Base-by-base conservation (phyloP, 2,329 filamentous ascomycete genomes). In the Paramyrothecium roridum region DNA sequence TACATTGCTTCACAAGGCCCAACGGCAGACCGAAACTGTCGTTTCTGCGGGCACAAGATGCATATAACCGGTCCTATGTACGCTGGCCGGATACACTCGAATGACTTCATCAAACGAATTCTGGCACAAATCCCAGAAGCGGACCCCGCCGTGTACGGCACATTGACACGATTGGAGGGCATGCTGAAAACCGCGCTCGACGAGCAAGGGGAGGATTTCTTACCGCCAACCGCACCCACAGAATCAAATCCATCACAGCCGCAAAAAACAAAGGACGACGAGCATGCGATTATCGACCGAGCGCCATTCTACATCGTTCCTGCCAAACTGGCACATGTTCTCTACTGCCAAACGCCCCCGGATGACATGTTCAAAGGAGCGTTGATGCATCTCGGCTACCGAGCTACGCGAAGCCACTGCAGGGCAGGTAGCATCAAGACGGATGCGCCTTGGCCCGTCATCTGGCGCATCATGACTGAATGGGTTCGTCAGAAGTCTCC, bases 31-130 rank as follows among this genome's bases (percentile, higher is more conserved):
- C 79, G 81, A 17, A 74, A 80, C 43, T 99, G 95, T 71, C 81
- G 86, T 57, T 91, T 98, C 70, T 99, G 95, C 68, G 90, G 88
- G 10, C 86, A 83, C 67, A 93, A 89, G 68, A 96, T 88, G 73
- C 95, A 98, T 71, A 71, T 98, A 16, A 89, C 86, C 4, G 95
- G 95, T 2, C 95, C 95, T 1, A 98, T 99, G 93, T 99, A 93
- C 76, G 93, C 85, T 34, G 95, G 95, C 1, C 89, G 89, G 20
- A 77, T 99, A 10, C 95, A 99, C 72, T 92, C 92, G 48, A 81
- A 85, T 8, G 83, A 86, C 2, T 99, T 97, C 67, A 85, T 99
- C 58, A 83, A 89, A 65, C 84, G 83, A 54, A 86, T 99, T 22
- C 79, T 99, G 17, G 82, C 86, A 47, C 82, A 88, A 55, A 79